Conservation (phyloP, 768 basidiomycete genomes). For the Naganishia vishniacii region DNA sequence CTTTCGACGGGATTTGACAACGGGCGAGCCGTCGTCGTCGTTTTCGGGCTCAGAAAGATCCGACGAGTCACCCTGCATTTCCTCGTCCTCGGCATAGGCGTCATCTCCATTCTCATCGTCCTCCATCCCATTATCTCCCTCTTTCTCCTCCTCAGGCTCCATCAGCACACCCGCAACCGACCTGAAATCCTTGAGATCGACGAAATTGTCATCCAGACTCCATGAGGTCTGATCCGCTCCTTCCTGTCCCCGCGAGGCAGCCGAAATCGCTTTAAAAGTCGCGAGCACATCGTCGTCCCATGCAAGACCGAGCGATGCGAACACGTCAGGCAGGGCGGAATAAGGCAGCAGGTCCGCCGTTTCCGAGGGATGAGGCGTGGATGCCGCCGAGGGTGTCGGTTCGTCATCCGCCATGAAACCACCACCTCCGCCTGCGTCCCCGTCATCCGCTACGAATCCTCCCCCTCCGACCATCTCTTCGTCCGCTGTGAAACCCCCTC, state of each 20-base stretch:
- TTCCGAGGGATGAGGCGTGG: background rate
- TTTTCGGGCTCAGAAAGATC: conserved; percentile 13
- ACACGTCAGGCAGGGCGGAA: conserved; percentile 34
- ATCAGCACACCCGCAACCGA: conserved; percentile 47
- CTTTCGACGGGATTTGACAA: background rate
- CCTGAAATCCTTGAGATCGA: conserved; percentile 39
- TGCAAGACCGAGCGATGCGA: conserved; percentile 37
- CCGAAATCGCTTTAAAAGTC: conserved; percentile 32
- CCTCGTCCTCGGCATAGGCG: conserved; percentile 28
- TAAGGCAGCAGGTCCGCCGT: conserved; percentile 32
- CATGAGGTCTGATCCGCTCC: conserved; percentile 19
- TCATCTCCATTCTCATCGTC: conserved; percentile 34
- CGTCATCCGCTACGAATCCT: conserved; percentile 30
- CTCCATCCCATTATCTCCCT: conserved; percentile 9
- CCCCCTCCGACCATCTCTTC: conserved; percentile 18
- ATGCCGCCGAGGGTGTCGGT: conserved; percentile 1
- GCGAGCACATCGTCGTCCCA: conserved; percentile 44
- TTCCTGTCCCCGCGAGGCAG: conserved; percentile 22
- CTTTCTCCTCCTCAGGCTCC: conserved; percentile 31
- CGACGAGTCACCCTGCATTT: conserved; percentile 18
- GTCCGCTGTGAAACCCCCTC: background rate
- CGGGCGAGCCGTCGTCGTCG: background rate
- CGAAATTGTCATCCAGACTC: conserved; percentile 9
- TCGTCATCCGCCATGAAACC: conserved; percentile 29
- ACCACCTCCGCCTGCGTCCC: conserved; percentile 24